Evolutionary conservation across 768 basidiomycete genomes (phyloP).

Genomic region (Cyclocybe aegerita): DNA sequence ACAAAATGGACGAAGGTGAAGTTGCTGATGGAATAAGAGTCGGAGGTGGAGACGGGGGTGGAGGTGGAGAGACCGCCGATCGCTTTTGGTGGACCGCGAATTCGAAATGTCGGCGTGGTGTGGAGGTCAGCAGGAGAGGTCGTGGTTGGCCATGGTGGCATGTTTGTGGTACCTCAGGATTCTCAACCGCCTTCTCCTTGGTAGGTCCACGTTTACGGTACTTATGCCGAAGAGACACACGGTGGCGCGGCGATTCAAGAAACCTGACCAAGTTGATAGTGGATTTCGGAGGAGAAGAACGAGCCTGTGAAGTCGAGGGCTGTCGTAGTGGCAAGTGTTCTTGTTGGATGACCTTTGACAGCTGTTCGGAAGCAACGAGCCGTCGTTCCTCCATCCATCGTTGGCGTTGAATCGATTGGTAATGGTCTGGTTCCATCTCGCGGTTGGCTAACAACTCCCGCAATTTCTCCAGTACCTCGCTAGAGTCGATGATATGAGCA

Average conservation of each 20-base stretch:
- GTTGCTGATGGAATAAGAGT: not conserved
- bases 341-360: conserved; percentile 28
- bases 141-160: conserved; percentile 10
- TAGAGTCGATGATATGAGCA: conserved; percentile 44
- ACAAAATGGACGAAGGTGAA: not conserved
- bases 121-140: not conserved
- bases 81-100: not conserved
- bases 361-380: conserved; percentile 32
- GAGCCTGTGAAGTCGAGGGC: conserved; percentile 1
- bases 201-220: conserved; percentile 23
- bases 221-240: conserved; percentile 30
- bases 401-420: conserved; percentile 39
- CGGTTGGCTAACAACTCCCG: conserved; percentile 36
- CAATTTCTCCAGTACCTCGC: conserved; percentile 39
- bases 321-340: conserved; percentile 33
- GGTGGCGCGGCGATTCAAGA: conserved; percentile 32
- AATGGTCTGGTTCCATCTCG: conserved; percentile 34
- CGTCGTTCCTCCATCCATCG: conserved; percentile 54
- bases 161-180: conserved; percentile 11
- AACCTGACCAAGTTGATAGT: conserved; percentile 39
- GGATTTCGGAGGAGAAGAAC: not conserved
- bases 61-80: not conserved
- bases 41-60: not conserved
- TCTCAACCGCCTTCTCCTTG: conserved; percentile 34
- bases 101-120: not conserved